Percentiles rank a stretch among this genome's conserved stretches.
phyloP scores from a whole-genome alignment of 2,329 filamentous ascomycete genomes.

The Bertia moriformis region DNA sequence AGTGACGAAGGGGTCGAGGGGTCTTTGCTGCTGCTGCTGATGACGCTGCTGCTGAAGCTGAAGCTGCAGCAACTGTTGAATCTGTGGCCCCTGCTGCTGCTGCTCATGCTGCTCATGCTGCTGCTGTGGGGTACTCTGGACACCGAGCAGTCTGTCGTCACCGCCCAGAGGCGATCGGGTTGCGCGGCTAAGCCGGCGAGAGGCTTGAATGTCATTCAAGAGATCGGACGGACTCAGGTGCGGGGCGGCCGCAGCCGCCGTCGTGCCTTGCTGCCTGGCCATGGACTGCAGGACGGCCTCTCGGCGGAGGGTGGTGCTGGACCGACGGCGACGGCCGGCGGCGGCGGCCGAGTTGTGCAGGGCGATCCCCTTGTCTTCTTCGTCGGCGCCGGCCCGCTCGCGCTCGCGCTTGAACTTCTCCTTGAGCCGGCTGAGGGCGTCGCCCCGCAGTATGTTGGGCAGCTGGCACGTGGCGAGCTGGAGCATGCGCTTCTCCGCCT shows the following conservation, averaged over 20 bases:
- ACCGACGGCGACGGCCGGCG: conserved; percentile 50
- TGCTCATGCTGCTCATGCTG: conserved; percentile 13
- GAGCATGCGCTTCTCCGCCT: conserved; percentile 86
- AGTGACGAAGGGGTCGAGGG: conserved; percentile 40
- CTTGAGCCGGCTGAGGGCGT: conserved; percentile 70
- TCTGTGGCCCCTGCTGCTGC: background rate
- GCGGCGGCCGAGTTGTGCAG: conserved; percentile 76
- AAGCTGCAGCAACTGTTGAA: conserved; percentile 6
- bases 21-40: conserved; percentile 32
- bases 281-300: conserved; percentile 63
- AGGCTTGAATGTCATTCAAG: conserved; percentile 61
- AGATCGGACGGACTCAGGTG: conserved; percentile 63
- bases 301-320: conserved; percentile 62
- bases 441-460: conserved; percentile 76
- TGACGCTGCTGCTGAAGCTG: conserved; percentile 17
- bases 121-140: conserved; percentile 10
- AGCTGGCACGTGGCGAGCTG: conserved; percentile 83
- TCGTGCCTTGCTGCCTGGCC: conserved; percentile 26
- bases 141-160: conserved; percentile 10
- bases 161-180: conserved; percentile 13
- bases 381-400: conserved; percentile 67
- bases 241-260: conserved; percentile 22
- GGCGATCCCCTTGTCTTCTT: conserved; percentile 86
- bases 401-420: conserved; percentile 81
- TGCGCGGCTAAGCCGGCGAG: conserved; percentile 39